Percentiles rank a stretch among this genome's conserved stretches.
phyloP scores from a whole-genome alignment of 179 eudicot species.

The Sideroxylon spinosum region DNA sequence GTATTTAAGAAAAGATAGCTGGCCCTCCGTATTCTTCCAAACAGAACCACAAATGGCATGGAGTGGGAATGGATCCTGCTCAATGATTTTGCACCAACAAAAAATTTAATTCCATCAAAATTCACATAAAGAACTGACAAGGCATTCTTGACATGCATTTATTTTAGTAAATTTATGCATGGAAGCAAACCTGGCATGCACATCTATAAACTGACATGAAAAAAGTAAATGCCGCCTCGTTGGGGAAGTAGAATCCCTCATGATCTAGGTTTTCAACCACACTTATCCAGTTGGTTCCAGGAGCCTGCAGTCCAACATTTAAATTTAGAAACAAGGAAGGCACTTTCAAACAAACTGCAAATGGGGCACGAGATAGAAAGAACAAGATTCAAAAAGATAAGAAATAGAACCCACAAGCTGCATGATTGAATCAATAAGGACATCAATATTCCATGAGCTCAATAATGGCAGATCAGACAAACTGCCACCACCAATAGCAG shows the following conservation, averaged over 20 bases:
- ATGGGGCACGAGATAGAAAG: background rate
- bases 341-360: background rate
- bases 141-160: background rate
- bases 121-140: background rate
- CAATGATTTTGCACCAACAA: constrained; percentile 5
- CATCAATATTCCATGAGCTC: constrained; percentile 70
- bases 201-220: constrained; percentile 67
- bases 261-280: constrained; percentile 80
- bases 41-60: constrained; percentile 67
- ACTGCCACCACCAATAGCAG: constrained; percentile 54
- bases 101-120: background rate
- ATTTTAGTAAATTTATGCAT: background rate
- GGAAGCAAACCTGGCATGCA: constrained; percentile 51
- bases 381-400: background rate
- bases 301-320: constrained; percentile 48
- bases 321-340: constrained; percentile 5
- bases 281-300: constrained; percentile 65
- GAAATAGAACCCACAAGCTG: constrained; percentile 60
- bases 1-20: constrained; percentile 75
- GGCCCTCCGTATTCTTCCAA: constrained; percentile 87
- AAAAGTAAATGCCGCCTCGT: constrained; percentile 63
- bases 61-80: constrained; percentile 78
- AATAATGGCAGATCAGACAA: constrained; percentile 42
- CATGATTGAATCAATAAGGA: constrained; percentile 70
- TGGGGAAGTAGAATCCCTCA: constrained; percentile 81